These are phyloP conservation scores for Begonia masoniana DNA, from an alignment of 306 rosid species.

Conservation along the genomic window DNA sequence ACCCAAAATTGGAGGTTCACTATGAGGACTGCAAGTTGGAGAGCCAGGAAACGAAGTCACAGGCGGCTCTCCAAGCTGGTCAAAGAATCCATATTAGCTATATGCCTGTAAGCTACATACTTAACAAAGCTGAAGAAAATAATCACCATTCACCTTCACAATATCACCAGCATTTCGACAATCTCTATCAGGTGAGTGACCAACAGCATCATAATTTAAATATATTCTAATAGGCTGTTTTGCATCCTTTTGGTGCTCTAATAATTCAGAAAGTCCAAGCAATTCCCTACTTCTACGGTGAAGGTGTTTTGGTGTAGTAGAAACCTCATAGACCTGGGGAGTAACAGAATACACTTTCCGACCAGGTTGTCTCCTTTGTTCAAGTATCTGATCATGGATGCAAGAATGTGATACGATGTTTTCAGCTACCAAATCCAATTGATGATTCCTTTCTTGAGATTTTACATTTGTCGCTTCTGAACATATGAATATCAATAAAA, in stretches of 20 bases:
- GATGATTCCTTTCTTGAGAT: constrained; percentile 24
- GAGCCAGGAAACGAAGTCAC: constrained; percentile 31
- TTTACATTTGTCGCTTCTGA: constrained; percentile 37
- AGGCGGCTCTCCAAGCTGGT: constrained; percentile 92
- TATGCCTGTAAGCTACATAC: not conserved
- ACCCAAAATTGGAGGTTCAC: constrained; percentile 67
- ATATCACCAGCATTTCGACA: constrained; percentile 64
- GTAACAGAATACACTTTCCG: constrained; percentile 79
- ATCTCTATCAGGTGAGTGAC: constrained; percentile 90
- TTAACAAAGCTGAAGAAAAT: constrained; percentile 1
- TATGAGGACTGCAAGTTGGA: constrained; percentile 72
- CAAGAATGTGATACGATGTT: constrained; percentile 76
- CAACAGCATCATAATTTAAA: constrained; percentile 95
- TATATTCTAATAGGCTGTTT: constrained; percentile 82
- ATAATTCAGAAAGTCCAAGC: constrained; percentile 42
- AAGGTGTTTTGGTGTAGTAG: constrained; percentile 31
- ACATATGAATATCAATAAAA: constrained; percentile 41
- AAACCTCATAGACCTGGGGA: constrained; percentile 61
- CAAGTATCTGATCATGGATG: constrained; percentile 91
- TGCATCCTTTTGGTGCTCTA: constrained; percentile 35
- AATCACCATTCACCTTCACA: constrained; percentile 69
- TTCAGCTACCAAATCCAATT: constrained; percentile 28
- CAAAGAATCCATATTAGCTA: not conserved
- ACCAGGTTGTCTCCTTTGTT: constrained; percentile 83
- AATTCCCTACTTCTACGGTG: constrained; percentile 64